Conservation (phyloP, 768 basidiomycete species). For the Hemileccinum impolitum region DNA sequence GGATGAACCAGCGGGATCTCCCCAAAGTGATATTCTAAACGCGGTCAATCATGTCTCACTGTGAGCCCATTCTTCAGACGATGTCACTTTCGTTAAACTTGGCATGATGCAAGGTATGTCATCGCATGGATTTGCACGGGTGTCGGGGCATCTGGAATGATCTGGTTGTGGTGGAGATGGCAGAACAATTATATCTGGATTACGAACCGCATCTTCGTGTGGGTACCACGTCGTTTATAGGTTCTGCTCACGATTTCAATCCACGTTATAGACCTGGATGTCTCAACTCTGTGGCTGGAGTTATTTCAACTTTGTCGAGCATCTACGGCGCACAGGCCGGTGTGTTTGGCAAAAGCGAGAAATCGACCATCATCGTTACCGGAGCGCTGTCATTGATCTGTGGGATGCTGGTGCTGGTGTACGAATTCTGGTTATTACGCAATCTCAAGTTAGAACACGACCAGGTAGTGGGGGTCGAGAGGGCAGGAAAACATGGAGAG, state of each 20-base stretch:
- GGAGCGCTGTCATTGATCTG: conserved; percentile 37
- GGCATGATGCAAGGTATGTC: conserved; percentile 38
- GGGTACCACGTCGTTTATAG: conserved; percentile 16
- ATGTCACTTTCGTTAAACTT: conserved; percentile 2
- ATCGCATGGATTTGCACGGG: conserved; percentile 55
- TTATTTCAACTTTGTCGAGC: conserved; percentile 52
- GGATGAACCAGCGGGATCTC: conserved; percentile 20
- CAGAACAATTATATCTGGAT: conserved; percentile 57
- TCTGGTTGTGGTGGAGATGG: conserved; percentile 61
- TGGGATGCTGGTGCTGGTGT: conserved; percentile 39
- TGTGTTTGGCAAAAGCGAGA: conserved; percentile 40
- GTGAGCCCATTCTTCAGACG: conserved; percentile 30
- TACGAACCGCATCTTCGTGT: conserved; percentile 56
- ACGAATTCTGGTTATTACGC: conserved; percentile 44
- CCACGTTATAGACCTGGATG: conserved; percentile 45
- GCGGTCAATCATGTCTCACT: conserved; percentile 43
- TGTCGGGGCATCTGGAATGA: conserved; percentile 51
- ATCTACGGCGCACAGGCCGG: conserved; percentile 50
- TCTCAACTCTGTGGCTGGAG: conserved; percentile 53
- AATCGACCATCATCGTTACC: conserved; percentile 49
- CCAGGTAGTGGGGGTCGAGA: conserved; percentile 38
- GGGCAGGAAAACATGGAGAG: conserved; percentile 43
- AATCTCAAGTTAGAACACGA: conserved; percentile 44
- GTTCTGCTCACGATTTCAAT: conserved; percentile 3
- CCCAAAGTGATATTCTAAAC: conserved; percentile 33